A percentile compares a stretch with the other conserved stretches of the same genome.
These are phyloP conservation scores for Amaranthus cruentus DNA, from an alignment of 148 eudicot species.

Conservation along the genomic window DNA sequence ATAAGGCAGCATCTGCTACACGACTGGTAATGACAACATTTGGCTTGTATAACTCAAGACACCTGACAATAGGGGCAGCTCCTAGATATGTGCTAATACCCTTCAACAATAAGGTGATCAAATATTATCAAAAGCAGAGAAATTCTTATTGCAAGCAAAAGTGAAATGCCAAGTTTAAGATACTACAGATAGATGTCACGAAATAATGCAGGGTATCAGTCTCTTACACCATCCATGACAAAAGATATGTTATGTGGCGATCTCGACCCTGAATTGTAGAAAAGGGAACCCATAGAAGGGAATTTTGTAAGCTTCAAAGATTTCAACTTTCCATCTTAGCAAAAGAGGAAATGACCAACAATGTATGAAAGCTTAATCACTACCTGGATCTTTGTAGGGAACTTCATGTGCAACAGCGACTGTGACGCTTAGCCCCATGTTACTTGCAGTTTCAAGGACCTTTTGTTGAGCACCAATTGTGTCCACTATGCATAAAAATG, in stretches of 20 bases:
- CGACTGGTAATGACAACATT: constrained; percentile 88
- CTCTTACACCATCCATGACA: constrained; percentile 26
- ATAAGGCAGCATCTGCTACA: constrained; percentile 94
- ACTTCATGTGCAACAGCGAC: constrained; percentile 73
- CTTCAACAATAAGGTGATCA: constrained; percentile 38
- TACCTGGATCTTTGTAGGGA: constrained; percentile 49
- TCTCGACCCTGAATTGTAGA: constrained; percentile 22
- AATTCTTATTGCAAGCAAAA: neutral
- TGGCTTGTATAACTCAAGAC: constrained; percentile 70
- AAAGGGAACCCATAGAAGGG: neutral
- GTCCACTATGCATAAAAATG: constrained; percentile 41
- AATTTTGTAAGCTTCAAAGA: neutral
- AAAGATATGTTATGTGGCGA: constrained; percentile 9
- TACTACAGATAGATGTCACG: constrained; percentile 1
- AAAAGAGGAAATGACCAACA: neutral
- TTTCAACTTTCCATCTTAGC: neutral
- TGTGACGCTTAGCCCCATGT: constrained; percentile 47
- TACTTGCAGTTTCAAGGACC: constrained; percentile 63
- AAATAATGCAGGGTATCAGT: constrained; percentile 9
- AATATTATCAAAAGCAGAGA: neutral
- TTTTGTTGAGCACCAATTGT: constrained; percentile 73
- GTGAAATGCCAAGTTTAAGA: neutral
- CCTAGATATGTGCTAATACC: constrained; percentile 76
- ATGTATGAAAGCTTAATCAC: neutral
- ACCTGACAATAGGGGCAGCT: constrained; percentile 87